Base-by-base conservation (phyloP, 805 yeast species). In the Kuraishia piskuri region DNA sequence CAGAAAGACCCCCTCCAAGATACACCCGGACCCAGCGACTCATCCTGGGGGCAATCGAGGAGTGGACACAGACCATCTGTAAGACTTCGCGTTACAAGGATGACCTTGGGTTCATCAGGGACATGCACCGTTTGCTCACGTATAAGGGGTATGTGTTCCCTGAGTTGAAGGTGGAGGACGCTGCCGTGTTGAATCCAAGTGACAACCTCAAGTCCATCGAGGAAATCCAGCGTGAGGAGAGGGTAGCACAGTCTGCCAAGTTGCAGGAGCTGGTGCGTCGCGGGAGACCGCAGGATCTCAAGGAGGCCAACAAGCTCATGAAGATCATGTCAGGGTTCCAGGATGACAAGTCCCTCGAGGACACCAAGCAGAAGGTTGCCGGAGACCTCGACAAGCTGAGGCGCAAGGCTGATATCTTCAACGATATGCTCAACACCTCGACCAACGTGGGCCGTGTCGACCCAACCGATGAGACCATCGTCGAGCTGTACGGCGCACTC, bases 311-410 rank as follows among this genome's bases (percentile, higher is more conserved):
- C 69, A 89, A 88, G 61, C 78, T 94, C 68, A 94, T 94, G 99
- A 90, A 92, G 67, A 83, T 94, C 60, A 90, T 94, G 97, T 96
- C 98, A 4, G 99, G 99, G 5, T 94, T 90, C 74, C 88, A 88
- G 67, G 90, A 88, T 62, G 96, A 90, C 66, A 81, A 83, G 56
- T 73, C 78, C 20, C 73, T 78, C 56, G 80, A 82, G 53, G 88
- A 84, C 61, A 87, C 90, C 58, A 83, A 82, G 63, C 88, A 87
- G 54, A 82, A 87, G 60, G 86, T 91, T 36, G 83, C 85, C 36
- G 89, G 86, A 58, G 98, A 94, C 63, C 75, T 94, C 52, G 89
- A 87, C 50, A 85, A 88, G 65, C 77, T 94, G 62, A 84, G 82
- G 61, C 79, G 96, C 54, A 94, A 94, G 70, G 88, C 90, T 14